These are phyloP conservation scores for Xylariaceae sp. DNA, from an alignment of 2,329 filamentous ascomycete species.

Conservation along the genomic window DNA sequence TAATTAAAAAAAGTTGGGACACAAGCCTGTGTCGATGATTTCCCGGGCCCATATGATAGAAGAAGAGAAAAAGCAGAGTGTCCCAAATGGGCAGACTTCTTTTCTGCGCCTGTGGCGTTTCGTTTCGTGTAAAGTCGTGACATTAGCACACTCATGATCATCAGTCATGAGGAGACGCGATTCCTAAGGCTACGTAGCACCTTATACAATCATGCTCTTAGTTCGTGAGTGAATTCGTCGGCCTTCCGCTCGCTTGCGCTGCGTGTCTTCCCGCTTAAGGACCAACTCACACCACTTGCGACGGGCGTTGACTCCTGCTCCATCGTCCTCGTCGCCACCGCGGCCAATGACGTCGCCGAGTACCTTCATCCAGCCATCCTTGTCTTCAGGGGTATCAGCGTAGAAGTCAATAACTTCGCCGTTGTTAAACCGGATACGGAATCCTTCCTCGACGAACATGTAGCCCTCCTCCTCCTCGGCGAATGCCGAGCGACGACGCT, in stretches of 20 bases:
- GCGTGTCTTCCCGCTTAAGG: constrained; percentile 56
- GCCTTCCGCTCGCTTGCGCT: constrained; percentile 50
- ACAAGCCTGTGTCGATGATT: background rate
- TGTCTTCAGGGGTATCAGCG: constrained; percentile 79
- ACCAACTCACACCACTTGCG: constrained; percentile 64
- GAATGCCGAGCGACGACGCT: constrained; percentile 87
- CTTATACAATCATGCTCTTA: constrained; percentile 52
- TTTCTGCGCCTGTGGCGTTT: constrained; percentile 3
- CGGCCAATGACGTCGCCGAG: constrained; percentile 66
- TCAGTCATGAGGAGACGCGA: constrained; percentile 19
- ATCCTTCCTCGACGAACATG: constrained; percentile 99
- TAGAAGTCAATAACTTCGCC: constrained; percentile 99
- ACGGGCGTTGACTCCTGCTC: constrained; percentile 38
- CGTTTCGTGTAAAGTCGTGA: constrained; percentile 13
- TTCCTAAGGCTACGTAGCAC: constrained; percentile 2
- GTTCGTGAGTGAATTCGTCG: constrained; percentile 50
- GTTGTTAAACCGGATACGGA: constrained; percentile 97
- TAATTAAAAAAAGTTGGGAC: no score
- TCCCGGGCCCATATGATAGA: background rate
- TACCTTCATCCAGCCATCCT: constrained; percentile 91
- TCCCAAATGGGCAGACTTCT: background rate
- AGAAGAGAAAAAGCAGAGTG: background rate
- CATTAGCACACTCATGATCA: constrained; percentile 17
- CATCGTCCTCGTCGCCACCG: constrained; percentile 46
- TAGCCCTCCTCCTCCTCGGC: constrained; percentile 98